Conservation (phyloP, 441 rosid species). For the Pelargonium cotyledonis region DNA sequence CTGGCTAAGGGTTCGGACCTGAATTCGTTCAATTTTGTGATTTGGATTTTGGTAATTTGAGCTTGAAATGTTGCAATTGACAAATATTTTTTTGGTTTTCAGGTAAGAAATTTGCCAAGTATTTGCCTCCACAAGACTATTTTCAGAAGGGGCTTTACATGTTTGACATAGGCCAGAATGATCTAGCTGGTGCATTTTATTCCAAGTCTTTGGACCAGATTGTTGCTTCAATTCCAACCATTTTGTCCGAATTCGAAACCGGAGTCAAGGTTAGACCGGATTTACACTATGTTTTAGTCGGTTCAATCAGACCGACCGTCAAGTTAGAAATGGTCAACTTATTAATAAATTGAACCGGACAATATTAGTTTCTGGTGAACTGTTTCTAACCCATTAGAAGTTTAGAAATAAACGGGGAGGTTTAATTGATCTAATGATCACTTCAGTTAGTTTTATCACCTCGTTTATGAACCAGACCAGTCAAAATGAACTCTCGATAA, state of each 20-base stretch:
- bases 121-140: conserved; percentile 58
- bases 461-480: too few species aligned
- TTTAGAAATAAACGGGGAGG: too few species aligned
- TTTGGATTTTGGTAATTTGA: not conserved
- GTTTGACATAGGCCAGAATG: conserved; percentile 96
- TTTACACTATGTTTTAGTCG: too few species aligned
- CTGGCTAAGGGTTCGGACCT: conserved; percentile 39
- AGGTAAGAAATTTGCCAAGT: conserved; percentile 52
- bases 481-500: too few species aligned
- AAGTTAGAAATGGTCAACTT: too few species aligned
- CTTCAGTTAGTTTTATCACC: too few species aligned
- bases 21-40: not conserved
- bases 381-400: too few species aligned
- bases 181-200: conserved; percentile 88
- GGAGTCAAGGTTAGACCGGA: conserved; percentile 49
- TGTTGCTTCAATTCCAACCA: conserved; percentile 61
- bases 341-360: too few species aligned
- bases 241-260: conserved; percentile 60
- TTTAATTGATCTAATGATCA: too few species aligned
- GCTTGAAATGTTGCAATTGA: not conserved
- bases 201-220: conserved; percentile 79
- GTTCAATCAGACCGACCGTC: too few species aligned
- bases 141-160: conserved; percentile 71
- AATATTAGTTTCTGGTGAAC: too few species aligned
- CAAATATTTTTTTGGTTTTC: conserved; percentile 2